Conservation (phyloP, 768 basidiomycete genomes). For the Collybiopsis luxurians region DNA sequence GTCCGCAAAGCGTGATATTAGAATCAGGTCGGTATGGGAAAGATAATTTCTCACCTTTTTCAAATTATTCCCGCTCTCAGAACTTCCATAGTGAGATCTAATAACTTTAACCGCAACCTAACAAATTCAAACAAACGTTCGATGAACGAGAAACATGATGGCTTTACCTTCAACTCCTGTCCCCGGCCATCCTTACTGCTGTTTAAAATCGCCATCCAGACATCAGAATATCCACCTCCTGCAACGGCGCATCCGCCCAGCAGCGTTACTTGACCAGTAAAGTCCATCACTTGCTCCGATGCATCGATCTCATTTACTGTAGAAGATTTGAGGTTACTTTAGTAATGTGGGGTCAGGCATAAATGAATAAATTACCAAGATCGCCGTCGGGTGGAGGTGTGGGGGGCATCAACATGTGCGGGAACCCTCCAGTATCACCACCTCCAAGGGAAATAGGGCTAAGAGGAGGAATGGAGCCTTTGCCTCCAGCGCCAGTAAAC, state of each 20-base stretch:
- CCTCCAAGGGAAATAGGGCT: background rate
- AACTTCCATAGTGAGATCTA: slow-evolving; percentile 29
- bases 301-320: slow-evolving; percentile 1
- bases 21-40: background rate
- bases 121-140: background rate
- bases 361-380: background rate
- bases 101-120: slow-evolving; percentile 39
- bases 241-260: slow-evolving; percentile 23
- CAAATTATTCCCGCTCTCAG: slow-evolving; percentile 28
- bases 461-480: slow-evolving; percentile 3
- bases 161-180: slow-evolving; percentile 11
- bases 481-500: slow-evolving; percentile 17
- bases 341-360: background rate
- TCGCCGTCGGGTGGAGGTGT: slow-evolving; percentile 3
- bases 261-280: slow-evolving; percentile 16
- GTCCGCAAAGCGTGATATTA: no score
- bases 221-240: slow-evolving; percentile 43
- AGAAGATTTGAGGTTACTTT: no score
- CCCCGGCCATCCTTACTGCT: slow-evolving; percentile 17
- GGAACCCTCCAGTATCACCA: background rate
- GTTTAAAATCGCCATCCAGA: slow-evolving; percentile 38
- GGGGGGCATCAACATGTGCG: slow-evolving; percentile 1
- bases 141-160: background rate
- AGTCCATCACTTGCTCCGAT: slow-evolving; percentile 1
- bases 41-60: slow-evolving; percentile 20